These are phyloP conservation scores for Francoa sonchifolia DNA, from an alignment of 441 rosid species.

Conservation along the genomic window DNA sequence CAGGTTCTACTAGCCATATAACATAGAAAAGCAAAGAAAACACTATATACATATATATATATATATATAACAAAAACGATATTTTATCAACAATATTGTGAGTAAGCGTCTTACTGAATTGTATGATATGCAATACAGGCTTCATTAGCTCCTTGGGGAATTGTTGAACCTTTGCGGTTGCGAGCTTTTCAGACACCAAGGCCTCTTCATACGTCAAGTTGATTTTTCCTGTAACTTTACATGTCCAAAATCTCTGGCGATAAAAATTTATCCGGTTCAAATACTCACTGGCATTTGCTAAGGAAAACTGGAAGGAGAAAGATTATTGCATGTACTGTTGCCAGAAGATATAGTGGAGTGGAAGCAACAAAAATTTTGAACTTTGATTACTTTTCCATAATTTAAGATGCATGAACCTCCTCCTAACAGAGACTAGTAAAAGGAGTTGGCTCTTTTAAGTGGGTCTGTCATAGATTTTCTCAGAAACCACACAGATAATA, in stretches of 20 bases:
- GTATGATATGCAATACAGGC: conserved; percentile 59
- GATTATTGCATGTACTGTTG: conserved; percentile 1
- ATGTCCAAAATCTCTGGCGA: conserved; percentile 76
- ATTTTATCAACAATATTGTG: neutral
- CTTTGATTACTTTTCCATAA: neutral
- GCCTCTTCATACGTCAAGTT: conserved; percentile 95
- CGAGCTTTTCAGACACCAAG: conserved; percentile 67
- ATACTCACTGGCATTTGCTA: conserved; percentile 46
- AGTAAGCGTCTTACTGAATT: conserved; percentile 52
- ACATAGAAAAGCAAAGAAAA: too few species aligned
- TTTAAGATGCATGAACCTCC: neutral
- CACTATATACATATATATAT: too few species aligned
- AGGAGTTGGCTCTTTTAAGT: neutral
- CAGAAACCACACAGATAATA: neutral
- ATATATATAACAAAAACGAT: too few species aligned
- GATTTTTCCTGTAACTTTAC: conserved; percentile 75
- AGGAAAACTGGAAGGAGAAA: conserved; percentile 30
- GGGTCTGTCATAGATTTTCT: neutral
- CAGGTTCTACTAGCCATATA: too few species aligned
- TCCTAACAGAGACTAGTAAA: neutral
- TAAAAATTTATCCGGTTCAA: conserved; percentile 72
- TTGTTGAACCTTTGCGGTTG: conserved; percentile 62
- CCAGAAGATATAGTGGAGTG: neutral
- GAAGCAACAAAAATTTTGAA: neutral
- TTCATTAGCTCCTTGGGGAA: conserved; percentile 60